Conservation (phyloP, 2,329 filamentous ascomycete species). For the Akanthomyces muscarius region DNA sequence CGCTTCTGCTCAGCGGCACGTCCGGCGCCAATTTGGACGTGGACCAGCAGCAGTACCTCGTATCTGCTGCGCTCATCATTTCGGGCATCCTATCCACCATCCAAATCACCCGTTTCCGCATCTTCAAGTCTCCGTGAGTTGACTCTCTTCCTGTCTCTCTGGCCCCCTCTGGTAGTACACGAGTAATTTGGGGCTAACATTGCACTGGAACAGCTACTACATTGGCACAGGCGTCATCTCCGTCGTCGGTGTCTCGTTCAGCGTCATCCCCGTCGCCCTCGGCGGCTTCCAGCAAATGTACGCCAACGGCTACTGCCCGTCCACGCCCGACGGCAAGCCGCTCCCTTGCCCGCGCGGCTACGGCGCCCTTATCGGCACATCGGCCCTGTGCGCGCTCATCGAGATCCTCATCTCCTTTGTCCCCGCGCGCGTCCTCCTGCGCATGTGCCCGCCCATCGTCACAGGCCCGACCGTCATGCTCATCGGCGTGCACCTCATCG, state of each 20-base stretch:
- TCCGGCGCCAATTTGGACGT: conserved; percentile 60
- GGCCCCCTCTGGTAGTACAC: too few species aligned
- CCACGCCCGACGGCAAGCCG: conserved; percentile 56
- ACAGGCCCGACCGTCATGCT: conserved; percentile 67
- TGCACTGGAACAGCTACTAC: conserved; percentile 53
- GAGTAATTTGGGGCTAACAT: neutral
- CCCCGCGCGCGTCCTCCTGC: conserved; percentile 62
- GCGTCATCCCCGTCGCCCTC: conserved; percentile 68
- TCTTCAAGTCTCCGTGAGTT: conserved; percentile 58
- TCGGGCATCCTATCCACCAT: conserved; percentile 70
- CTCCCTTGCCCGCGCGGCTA: conserved; percentile 74
- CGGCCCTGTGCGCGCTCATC: conserved; percentile 60
- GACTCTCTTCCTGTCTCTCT: neutral
- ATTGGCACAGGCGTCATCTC: conserved; percentile 76
- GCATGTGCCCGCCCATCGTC: conserved; percentile 74
- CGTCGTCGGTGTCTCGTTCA: conserved; percentile 74
- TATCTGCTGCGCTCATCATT: conserved; percentile 74
- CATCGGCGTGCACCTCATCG: conserved; percentile 70
- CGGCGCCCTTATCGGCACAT: conserved; percentile 67
- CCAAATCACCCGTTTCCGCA: conserved; percentile 74
- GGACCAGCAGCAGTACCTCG: conserved; percentile 67
- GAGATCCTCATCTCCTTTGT: conserved; percentile 74
- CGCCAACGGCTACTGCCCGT: conserved; percentile 62
- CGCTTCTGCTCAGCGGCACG: conserved; percentile 63
- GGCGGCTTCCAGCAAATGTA: conserved; percentile 77